Percentiles rank a stretch among this genome's conserved stretches.
Evolutionary conservation across 805 yeast genomes (phyloP).

Genomic region (Starmerella davenportii): DNA sequence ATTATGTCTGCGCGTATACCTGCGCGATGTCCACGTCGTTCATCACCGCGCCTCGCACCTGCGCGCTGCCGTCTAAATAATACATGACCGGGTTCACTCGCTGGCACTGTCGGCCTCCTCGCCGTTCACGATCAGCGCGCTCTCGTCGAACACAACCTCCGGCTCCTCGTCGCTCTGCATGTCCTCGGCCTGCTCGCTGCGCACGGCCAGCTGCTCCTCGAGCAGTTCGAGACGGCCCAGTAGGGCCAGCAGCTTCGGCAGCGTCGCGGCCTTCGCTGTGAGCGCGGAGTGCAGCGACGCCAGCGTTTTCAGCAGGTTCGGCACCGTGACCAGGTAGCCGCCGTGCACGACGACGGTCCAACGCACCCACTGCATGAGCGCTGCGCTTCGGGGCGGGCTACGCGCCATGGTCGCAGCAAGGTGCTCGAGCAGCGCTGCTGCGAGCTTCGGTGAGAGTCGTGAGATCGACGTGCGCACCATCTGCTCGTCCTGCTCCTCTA

Average conservation of each 20-base stretch:
- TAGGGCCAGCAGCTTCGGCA: conserved; percentile 55
- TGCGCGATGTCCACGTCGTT: too few species aligned
- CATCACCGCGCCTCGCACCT: too few species aligned
- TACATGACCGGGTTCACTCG: too few species aligned
- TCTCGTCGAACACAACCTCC: conserved; percentile 24
- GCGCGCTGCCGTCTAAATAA: too few species aligned
- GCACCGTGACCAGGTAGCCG: conserved; percentile 36
- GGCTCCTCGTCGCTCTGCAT: conserved; percentile 23
- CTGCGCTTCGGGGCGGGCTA: conserved; percentile 36
- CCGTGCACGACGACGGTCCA: conserved; percentile 62
- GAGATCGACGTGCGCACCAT: conserved; percentile 38
- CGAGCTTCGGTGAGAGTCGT: conserved; percentile 31
- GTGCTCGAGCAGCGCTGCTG: conserved; percentile 30
- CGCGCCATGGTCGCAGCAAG: conserved; percentile 34
- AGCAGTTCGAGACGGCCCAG: conserved; percentile 75
- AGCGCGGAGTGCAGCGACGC: conserved; percentile 42
- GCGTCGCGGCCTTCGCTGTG: conserved; percentile 33
- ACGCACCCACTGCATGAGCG: conserved; percentile 51
- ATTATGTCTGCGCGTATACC: too few species aligned
- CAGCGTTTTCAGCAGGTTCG: conserved; percentile 36
- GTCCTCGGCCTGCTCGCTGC: conserved; percentile 30
- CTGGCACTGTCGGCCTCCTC: conserved; percentile 29
- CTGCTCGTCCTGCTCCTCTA: conserved; percentile 35
- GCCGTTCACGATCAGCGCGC: conserved; percentile 29
- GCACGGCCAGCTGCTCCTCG: conserved; percentile 53